A percentile compares a stretch with the other conserved stretches of the same genome.
Evolutionary conservation across 1,284 basidiomycete genomes (phyloP).

Genomic region (Mycosarcoma mackinlayi): DNA sequence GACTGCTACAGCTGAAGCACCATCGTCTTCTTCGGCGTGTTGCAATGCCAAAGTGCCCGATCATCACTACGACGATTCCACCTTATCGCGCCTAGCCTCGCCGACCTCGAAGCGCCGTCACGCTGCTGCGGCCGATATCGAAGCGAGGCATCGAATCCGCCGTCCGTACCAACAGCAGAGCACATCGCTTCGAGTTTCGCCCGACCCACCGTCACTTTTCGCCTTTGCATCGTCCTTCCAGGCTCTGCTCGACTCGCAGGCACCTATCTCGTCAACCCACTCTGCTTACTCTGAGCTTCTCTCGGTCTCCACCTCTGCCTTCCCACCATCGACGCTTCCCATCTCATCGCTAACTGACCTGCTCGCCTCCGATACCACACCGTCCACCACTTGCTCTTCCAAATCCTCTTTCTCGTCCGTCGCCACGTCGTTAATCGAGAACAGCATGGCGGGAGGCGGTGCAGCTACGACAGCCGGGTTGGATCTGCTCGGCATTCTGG

Average conservation of each 20-base stretch:
- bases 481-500: conserved; percentile 31
- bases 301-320: conserved; percentile 28
- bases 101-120: background rate
- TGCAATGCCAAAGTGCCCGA: background rate
- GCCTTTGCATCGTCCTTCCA: conserved; percentile 40
- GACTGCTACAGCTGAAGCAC: conserved; percentile 5
- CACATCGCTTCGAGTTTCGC: conserved; percentile 6
- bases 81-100: background rate
- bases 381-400: conserved; percentile 25
- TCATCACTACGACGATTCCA: background rate
- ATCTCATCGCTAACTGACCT: conserved; percentile 27
- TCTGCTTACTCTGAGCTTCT: conserved; percentile 43
- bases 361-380: conserved; percentile 14
- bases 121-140: background rate
- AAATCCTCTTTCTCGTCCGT: conserved; percentile 39
- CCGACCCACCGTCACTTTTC: conserved; percentile 25
- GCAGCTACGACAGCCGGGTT: conserved; percentile 29
- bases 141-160: background rate
- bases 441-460: conserved; percentile 4
- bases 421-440: conserved; percentile 12
- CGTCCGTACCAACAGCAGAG: background rate
- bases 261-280: conserved; percentile 33
- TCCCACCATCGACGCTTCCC: conserved; percentile 39
- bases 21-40: conserved; percentile 4
- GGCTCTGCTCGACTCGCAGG: conserved; percentile 38